phyloP scores from a whole-genome alignment of 768 basidiomycete species.

The Trametes meyenii region DNA sequence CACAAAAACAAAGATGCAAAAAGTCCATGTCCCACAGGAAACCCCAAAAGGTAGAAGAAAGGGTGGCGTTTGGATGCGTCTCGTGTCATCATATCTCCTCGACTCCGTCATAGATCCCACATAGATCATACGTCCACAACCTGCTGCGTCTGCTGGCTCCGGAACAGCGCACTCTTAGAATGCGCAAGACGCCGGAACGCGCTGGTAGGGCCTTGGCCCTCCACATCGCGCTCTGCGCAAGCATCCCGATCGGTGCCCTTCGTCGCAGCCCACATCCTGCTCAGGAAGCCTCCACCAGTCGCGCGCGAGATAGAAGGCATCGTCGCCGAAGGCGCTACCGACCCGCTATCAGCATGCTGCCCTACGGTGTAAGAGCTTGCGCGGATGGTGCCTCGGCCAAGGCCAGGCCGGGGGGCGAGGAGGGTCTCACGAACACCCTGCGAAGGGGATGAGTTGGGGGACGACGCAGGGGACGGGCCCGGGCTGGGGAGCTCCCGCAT shows the following conservation, averaged over 20 bases:
- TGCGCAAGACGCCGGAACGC: constrained; percentile 47
- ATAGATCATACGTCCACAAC: constrained; percentile 20
- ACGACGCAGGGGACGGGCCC: constrained; percentile 6
- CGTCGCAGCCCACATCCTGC: constrained; percentile 73
- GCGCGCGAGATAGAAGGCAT: constrained; percentile 28
- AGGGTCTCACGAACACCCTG: constrained; percentile 19
- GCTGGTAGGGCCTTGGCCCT: constrained; percentile 27
- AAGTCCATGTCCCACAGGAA: constrained; percentile 19
- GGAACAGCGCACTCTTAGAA: constrained; percentile 49
- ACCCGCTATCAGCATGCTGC: neutral
- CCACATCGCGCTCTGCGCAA: constrained; percentile 26
- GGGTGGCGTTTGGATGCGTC: neutral
- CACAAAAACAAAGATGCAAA: neutral
- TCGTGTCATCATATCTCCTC: constrained; percentile 18
- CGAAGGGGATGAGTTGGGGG: constrained; percentile 32
- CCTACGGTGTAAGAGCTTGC: constrained; percentile 10
- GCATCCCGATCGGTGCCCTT: constrained; percentile 36
- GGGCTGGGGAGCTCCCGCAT: constrained; percentile 9
- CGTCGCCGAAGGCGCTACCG: constrained; percentile 23
- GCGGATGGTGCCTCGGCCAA: constrained; percentile 36
- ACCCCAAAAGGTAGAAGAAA: constrained; percentile 9
- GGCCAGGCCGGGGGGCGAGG: constrained; percentile 9
- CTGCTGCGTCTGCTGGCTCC: constrained; percentile 29
- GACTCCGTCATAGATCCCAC: constrained; percentile 10
- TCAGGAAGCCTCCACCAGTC: constrained; percentile 54